Evolutionary conservation across 441 rosid species (phyloP).

Genomic region (Euphorbia schlechtendalii): DNA sequence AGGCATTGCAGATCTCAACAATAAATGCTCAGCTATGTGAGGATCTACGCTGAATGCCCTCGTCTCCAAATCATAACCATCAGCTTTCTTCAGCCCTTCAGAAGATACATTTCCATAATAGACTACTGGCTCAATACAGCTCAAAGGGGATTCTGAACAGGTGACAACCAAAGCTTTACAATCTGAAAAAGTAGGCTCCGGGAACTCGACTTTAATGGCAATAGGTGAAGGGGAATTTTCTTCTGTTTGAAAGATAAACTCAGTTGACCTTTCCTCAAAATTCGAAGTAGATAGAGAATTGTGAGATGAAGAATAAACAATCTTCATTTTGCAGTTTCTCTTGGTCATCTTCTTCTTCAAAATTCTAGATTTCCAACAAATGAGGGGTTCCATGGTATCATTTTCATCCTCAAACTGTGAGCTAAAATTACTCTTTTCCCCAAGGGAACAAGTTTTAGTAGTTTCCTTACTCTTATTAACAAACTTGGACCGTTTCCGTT

Average conservation of each 20-base stretch:
- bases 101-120: conserved; percentile 5
- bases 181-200: conserved; percentile 30
- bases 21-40: conserved; percentile 15
- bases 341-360: conserved; percentile 31
- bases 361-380: conserved; percentile 40
- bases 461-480: conserved; percentile 21
- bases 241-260: conserved; percentile 17
- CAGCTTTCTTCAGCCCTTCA: conserved; percentile 21
- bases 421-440: conserved; percentile 20
- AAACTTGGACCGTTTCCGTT: conserved; percentile 33
- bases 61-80: conserved; percentile 19
- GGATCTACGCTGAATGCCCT: conserved; percentile 17
- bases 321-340: conserved; percentile 28
- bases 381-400: conserved; percentile 52
- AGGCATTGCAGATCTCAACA: conserved; percentile 15
- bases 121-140: conserved; percentile 20
- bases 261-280: conserved; percentile 14
- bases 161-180: conserved; percentile 20
- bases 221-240: conserved; percentile 20
- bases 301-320: conserved; percentile 19
- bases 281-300: conserved; percentile 18
- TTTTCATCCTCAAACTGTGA: conserved; percentile 26
- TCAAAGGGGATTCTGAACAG: conserved; percentile 21
- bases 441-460: conserved; percentile 12
- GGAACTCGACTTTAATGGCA: conserved; percentile 35